phyloP scores from a whole-genome alignment of 1,284 basidiomycete species.

The Erythrobasidium hasegawianum region DNA sequence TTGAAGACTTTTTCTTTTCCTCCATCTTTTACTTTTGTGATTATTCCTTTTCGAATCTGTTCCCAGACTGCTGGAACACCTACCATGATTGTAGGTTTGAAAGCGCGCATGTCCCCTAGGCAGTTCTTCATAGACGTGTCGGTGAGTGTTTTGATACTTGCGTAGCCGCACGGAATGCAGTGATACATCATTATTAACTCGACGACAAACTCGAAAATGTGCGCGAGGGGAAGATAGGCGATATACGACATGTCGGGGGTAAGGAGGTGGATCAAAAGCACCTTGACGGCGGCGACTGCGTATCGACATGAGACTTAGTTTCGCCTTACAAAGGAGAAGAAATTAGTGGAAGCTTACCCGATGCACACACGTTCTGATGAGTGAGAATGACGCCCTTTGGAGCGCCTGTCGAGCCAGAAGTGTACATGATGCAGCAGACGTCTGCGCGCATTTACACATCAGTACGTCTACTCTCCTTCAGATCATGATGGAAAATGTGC shows the following conservation, averaged over 20 bases:
- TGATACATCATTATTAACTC: slow-evolving; percentile 56
- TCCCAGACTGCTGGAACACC: slow-evolving; percentile 74
- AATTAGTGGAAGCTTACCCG: slow-evolving; percentile 48
- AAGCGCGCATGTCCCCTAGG: slow-evolving; percentile 77
- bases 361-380: slow-evolving; percentile 80
- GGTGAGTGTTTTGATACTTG: slow-evolving; percentile 92
- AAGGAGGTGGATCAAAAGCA: slow-evolving; percentile 73
- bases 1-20: slow-evolving; percentile 73
- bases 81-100: slow-evolving; percentile 78
- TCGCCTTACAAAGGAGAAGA: neutral
- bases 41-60: slow-evolving; percentile 82
- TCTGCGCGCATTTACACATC: slow-evolving; percentile 2
- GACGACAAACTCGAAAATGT: slow-evolving; percentile 65
- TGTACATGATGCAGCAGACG: slow-evolving; percentile 93
- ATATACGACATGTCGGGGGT: slow-evolving; percentile 60
- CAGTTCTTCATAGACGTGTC: slow-evolving; percentile 80
- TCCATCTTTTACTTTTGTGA: slow-evolving; percentile 64
- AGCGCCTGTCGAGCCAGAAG: slow-evolving; percentile 82
- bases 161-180: slow-evolving; percentile 79
- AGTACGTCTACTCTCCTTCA: neutral
- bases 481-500: neutral
- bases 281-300: slow-evolving; percentile 66
- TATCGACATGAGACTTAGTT: neutral
- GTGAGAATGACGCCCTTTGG: slow-evolving; percentile 92
- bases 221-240: slow-evolving; percentile 88